Base-by-base conservation (phyloP, 2,329 filamentous ascomycete species). In the Harringtonia aguacate region DNA sequence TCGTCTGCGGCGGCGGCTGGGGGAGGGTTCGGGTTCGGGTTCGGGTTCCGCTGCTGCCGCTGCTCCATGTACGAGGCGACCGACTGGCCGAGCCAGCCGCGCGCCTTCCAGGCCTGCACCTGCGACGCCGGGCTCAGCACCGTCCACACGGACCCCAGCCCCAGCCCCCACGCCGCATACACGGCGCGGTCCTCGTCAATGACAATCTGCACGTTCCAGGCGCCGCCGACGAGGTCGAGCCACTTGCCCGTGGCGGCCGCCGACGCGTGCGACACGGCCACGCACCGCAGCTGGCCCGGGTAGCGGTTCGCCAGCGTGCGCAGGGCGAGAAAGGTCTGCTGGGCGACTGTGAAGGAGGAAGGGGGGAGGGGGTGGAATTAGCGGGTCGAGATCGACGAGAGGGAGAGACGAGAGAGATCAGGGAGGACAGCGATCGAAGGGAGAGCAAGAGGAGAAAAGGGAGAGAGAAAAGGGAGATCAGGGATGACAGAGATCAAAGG, bases 261-360 rank as follows among this genome's bases (percentile, higher is more conserved):
- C 9, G 75, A 78, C 33, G 75, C 72, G 60, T 80, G 76, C 21
- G 75, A 79, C 41, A 79, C 64, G 49, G 75, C 75, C 45, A 79
- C 63, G 61, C 74, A 79, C 46, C 65, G 66, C 12, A 79, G 61
- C 35, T 61, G 60, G 52, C 59, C 58, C 41, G 67, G 61, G 51
- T 75, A 64, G 41, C 68, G 69, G 57, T 70, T 73, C 13, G 73
- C 67, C 46, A 79, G 64, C 36, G 69, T 61, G 41, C 75, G 72
- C 43, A 79, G 66, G 48, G 67, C 61, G 47, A 78, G 62, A 54
- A 79, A 79, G 6, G 73, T 70, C 52, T 76, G 70, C 52, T 75
- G 70, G 18, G 72, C 72, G 54, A 75, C 72, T 75, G 45, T 29
- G 12, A 39, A 37, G 17, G 31, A 8, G n/a, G 5, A 5, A 42